Percentiles rank a stretch among this genome's conserved stretches.
These are phyloP conservation scores for Fusarium sp. DNA, from an alignment of 2,329 filamentous ascomycete species.

Conservation along the genomic window DNA sequence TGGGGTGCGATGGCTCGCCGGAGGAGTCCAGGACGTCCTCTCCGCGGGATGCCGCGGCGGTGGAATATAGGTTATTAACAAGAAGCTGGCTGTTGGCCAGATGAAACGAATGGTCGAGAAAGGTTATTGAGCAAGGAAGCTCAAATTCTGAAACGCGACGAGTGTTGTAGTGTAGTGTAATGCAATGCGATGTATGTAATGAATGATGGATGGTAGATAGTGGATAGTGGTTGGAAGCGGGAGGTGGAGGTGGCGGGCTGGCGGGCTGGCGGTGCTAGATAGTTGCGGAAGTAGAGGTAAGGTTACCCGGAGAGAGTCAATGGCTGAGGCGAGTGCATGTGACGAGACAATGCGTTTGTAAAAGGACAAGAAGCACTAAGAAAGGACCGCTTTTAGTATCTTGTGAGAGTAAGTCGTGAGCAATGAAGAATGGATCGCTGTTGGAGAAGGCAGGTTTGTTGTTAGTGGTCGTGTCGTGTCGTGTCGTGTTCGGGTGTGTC, in stretches of 20 bases:
- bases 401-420: background rate
- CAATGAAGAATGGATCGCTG: background rate
- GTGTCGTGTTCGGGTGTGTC: conserved; percentile 13
- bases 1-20: conserved; percentile 51
- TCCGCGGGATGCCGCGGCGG: conserved; percentile 58
- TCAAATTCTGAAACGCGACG: conserved; percentile 11
- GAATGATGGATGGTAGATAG: background rate
- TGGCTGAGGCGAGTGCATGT: conserved; percentile 25
- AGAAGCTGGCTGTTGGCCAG: conserved; percentile 45
- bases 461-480: conserved; percentile 9
- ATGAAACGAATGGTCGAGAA: conserved; percentile 32
- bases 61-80: conserved; percentile 37
- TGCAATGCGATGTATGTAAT: conserved; percentile 12
- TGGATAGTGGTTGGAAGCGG: conserved; percentile 26
- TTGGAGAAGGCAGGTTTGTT: conserved; percentile 10
- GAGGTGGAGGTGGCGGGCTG: conserved; percentile 44
- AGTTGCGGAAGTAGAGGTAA: conserved; percentile 7
- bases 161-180: background rate
- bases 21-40: conserved; percentile 58
- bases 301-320: background rate
- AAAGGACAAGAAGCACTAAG: background rate
- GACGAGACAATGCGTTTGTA: conserved; percentile 21
- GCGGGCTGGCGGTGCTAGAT: conserved; percentile 35
- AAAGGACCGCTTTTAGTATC: conserved; percentile 1
- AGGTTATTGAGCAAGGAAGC: conserved; percentile 3